Base-by-base conservation (phyloP, 1,284 basidiomycete species). In the Chalciporus piperatoides region DNA sequence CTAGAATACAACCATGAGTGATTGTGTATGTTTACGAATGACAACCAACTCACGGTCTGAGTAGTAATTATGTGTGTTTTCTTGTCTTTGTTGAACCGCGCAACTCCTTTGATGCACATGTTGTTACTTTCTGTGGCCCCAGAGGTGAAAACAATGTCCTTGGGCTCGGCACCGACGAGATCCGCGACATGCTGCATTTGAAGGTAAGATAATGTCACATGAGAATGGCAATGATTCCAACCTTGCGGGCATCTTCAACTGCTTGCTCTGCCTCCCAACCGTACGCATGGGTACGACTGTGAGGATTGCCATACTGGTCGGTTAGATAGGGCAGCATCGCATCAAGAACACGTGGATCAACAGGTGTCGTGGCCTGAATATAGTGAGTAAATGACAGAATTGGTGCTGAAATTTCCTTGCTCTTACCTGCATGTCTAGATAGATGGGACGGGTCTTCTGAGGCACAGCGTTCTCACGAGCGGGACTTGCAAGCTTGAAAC, bases 81-180 rank as follows among this genome's bases (percentile, higher is more conserved):
- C 71, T 90, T 92, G 52, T 90, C 86, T 66, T 89, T 90, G 69
- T 95, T 82, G 69, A 99, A 99, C 28, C 88, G 87, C 28, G 95
- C 97, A 44, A 97, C 87, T 47, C 97, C 97, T 72, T 99, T 99
- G 71, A 99, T 90, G 39, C 89, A 77, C 92, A 98, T 95, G 66
- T 99, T 99, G 69, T 99, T 99, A 40, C 88, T 88, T 73, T 99
- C 97, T 5, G 97, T 99, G 9, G 97, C 97, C 39, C 97, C 97
- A 25, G 93, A 97, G 10, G 97, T 99, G 74, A 99, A 98, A 41
- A 99, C 81, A 51, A 99, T 86, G 70, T 99, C 97, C 72, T 99
- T 99, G 24, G 88, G 68, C 54, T 97, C 92, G 8, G 97, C 97
- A 37, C 93, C 92, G 67, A 99, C 91, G 45, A 99, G 77, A 62